Base-by-base conservation (phyloP, 495 filamentous ascomycete species). In the Penicillium daleae region DNA sequence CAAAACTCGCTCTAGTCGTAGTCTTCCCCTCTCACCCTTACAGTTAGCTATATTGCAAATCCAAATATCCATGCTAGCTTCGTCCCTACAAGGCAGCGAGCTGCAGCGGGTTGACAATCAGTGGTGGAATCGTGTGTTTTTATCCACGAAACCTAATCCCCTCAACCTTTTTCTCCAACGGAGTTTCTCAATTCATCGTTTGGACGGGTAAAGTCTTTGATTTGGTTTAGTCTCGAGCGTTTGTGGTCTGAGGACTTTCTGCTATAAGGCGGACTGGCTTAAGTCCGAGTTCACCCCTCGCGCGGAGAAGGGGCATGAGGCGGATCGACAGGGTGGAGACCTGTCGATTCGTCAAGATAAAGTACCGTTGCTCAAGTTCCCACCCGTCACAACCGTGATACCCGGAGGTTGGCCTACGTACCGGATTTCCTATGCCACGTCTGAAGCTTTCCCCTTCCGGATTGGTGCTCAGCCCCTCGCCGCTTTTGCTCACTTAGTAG, bases 211-310 rank as follows among this genome's bases (percentile, higher is more conserved):
- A 57, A 57, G 50, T 21, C 17, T 53, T 53, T 51, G 10, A n/a
- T 44, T 22, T 15, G 4, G n/a, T 3, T 50, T 50, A 27, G 29
- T 44, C 31, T 50, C 21, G 3, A 27, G 29, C 31, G n/a, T 15
- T 44, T 15, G 29, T 50, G 22, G 4, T 46, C 46, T 26, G 8
- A 40, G 1, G 17, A 33, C 17, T 1, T n/a, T 33, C 19, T 44
- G 29, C 29, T 44, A 44, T 37, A 52, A 27, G 24, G 55, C 46
- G 13, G 46, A 42, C 60, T 57, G 48, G 39, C 21, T 32, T 42
- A 44, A 51, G n/a, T 57, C 42, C 56, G 56, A 59, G 12, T 19
- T 27, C 17, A 49, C 60, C 60, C 60, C 60, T 62, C 60, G 33
- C 33, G 60, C 60, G 60, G 60, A 52, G 53, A 57, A 44, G 31